Base-by-base conservation (phyloP, 208 protist species). In the Trypanosoma scelopori region DNA sequence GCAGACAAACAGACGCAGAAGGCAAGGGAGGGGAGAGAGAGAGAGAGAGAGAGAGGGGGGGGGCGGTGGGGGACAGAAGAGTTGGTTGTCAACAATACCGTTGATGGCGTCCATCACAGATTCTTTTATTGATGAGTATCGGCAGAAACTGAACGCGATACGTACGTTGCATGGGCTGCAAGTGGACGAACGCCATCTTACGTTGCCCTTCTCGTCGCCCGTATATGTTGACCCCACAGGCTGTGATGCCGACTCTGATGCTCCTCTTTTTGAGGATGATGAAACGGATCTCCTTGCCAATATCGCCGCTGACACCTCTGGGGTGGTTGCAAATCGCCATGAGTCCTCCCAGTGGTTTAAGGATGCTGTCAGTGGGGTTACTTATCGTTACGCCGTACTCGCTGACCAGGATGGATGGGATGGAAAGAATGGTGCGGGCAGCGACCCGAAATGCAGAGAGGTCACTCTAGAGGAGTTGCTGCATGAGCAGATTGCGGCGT, bases 301-400 rank as follows among this genome's bases (percentile, higher is more conserved):
- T 5, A 49, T 49, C 32, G 46, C 13, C 22, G 37, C 0, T 27
- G 18, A 60, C 18, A 18, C 11, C 39, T 37, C 32, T 37, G 9
- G 32, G 32, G n/a, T n/a, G 32, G 32, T 37, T 9, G 32, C 5
- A 37, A 9, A 2, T 47, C 6, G 5, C 56, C 5, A 11, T 25
- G 41, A 62, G 22, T 7, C 49, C 4, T 20, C 41, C 11, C 42
- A 32, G 11, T 62, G 56, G 56, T 13, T 32, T 4, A 11, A 46
- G 3, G 56, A 62, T 15, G 6, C 5, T 30, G 41, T 5, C 12
- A 62, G 56, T 20, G 41, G 56, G 3, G 39, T 62, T 18, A 45
- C 5, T 2, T 49, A 62, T 22, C 56, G 56, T 39, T 62, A 49
- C 39, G 3, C 42, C 5, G 4, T 62, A n/a, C 11, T 60, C 6